Percentiles rank a stretch among this genome's conserved stretches.
Evolutionary conservation across 306 rosid species (phyloP).

Genomic region (Lagenaria siceraria): DNA sequence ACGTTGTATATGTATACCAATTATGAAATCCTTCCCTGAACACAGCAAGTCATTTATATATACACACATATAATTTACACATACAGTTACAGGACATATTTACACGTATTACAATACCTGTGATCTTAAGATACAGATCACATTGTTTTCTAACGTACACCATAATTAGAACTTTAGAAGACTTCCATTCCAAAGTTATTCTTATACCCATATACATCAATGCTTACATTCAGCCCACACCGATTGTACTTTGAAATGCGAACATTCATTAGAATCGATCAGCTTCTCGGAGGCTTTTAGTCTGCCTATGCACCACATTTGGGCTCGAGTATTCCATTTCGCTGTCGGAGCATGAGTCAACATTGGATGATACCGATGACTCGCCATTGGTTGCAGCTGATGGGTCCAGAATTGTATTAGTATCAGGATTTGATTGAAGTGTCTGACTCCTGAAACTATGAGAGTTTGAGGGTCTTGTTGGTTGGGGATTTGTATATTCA

Average conservation of each 20-base stretch:
- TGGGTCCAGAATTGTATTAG: conserved; percentile 23
- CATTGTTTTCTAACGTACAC: background rate
- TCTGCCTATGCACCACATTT: conserved; percentile 38
- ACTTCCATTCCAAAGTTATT: background rate
- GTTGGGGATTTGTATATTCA: conserved; percentile 18
- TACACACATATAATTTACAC: background rate
- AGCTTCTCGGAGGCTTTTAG: conserved; percentile 26
- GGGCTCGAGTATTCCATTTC: conserved; percentile 36
- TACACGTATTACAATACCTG: background rate
- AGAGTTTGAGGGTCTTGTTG: conserved; percentile 19
- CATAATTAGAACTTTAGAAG: background rate
- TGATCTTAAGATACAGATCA: background rate
- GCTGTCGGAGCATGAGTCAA: conserved; percentile 28
- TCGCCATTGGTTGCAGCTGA: background rate
- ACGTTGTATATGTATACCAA: too few relatives aligned
- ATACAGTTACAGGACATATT: background rate
- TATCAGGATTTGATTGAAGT: conserved; percentile 22
- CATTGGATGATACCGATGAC: conserved; percentile 37
- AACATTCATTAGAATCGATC: conserved; percentile 22
- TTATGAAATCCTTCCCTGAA: background rate
- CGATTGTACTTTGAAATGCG: background rate
- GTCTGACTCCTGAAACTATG: conserved; percentile 34
- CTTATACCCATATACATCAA: background rate
- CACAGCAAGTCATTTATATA: background rate
- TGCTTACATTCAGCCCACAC: background rate